Evolutionary conservation across 257 asterid genomes (phyloP), one percentile per base, ranked within the genome.

Genomic region (Linaria vulgaris): DNA sequence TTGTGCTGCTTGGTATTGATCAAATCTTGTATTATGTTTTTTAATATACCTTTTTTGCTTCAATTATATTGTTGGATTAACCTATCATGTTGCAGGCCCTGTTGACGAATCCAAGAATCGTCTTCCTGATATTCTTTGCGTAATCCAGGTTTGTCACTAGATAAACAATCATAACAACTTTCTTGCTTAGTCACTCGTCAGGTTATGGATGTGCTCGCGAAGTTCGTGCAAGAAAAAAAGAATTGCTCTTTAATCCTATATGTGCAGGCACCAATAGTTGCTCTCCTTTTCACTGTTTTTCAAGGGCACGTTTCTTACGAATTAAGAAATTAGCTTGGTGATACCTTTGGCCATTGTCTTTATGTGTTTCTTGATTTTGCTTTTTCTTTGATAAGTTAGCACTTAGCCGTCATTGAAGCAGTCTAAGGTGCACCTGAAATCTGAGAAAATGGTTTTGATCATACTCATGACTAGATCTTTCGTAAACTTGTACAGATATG

Each of bases 61-160:
- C 60, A 47, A n/a, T n/a, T n/a, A n/a, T n/a, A 21, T 51, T 21
- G 30, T 56, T 66, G 22, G n/a, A 62, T 58, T 60, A n/a, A 66
- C 59, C 51, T 71, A 56, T 63, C 56, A 61, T 78, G 66, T 51
- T 22, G 46, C 91, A 91, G 98, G 97, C 59, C 96, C 95, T 13
- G 95, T 92, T 67, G 99, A 92, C 12, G 94, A 87, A 86, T 74
- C 94, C 50, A 70, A 79, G 67, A 92, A 89, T 61, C 84, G 76
- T 71, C 96, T 92, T 59, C 99, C 97, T 22, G 98, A 91, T 79
- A 92, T 89, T 69, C 82, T 92, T 14, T 92, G 96, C 78, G 97
- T 90, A 41, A 67, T 89, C 77, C 99, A 91, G 95, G 98, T 91
- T 61, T 61, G 66, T 63, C 23, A 49, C 20, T 37, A 61, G 16